phyloP scores from a whole-genome alignment of 225 moss, liverwort and hornwort genomes.

The Lunularia cruciata region DNA sequence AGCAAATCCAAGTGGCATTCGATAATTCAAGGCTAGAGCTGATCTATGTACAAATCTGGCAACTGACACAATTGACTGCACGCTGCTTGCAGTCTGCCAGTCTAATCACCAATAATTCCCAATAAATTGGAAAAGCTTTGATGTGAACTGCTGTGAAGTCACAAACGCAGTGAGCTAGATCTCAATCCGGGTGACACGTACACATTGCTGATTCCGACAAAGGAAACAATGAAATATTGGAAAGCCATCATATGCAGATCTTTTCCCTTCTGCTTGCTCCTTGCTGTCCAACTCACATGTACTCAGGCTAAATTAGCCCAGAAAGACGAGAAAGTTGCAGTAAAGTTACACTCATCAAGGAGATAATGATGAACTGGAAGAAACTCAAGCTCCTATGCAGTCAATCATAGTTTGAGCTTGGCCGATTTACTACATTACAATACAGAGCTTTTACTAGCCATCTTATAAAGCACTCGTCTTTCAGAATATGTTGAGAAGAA shows the following conservation, averaged over 20 bases:
- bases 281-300: neutral
- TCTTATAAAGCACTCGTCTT: neutral
- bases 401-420: neutral
- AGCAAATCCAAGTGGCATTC: no score
- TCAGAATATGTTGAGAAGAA: neutral
- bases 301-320: neutral
- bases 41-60: constrained; percentile 12
- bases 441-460: neutral
- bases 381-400: constrained; percentile 5
- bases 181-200: neutral
- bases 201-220: neutral
- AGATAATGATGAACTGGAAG: constrained; percentile 5
- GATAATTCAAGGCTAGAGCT: neutral
- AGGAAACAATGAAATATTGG: neutral
- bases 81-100: neutral
- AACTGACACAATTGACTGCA: neutral
- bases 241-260: constrained; percentile 1
- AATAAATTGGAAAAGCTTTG: neutral
- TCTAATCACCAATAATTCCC: neutral
- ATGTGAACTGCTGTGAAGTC: neutral
- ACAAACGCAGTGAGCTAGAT: constrained; percentile 4
- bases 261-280: neutral
- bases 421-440: neutral
- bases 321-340: neutral
- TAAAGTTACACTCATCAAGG: neutral